Conservation (phyloP, 768 basidiomycete species). For the Leccinum pellstonianum region DNA sequence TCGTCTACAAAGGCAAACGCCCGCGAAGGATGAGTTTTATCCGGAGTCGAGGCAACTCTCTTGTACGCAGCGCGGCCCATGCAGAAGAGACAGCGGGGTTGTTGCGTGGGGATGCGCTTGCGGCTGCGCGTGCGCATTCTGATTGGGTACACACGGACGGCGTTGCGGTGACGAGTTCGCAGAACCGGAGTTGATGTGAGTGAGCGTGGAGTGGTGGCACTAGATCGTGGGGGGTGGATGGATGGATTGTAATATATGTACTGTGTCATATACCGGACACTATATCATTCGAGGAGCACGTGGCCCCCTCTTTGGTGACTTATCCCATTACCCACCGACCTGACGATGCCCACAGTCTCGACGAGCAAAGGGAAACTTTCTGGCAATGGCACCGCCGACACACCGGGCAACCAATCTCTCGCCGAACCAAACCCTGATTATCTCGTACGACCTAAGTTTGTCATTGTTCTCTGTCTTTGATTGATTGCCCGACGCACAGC, state of each 20-base stretch:
- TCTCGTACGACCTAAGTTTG: slow-evolving; percentile 36
- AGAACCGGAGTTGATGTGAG: slow-evolving; percentile 38
- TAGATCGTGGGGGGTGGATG: background rate
- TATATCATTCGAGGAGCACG: slow-evolving; percentile 15
- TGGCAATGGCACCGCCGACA: slow-evolving; percentile 4
- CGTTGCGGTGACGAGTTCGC: slow-evolving; percentile 28
- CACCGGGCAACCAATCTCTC: slow-evolving; percentile 23
- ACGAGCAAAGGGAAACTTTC: slow-evolving; percentile 19
- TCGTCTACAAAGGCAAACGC: slow-evolving; percentile 63
- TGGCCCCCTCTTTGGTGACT: background rate
- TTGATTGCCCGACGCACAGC: slow-evolving; percentile 39
- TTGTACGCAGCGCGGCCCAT: slow-evolving; percentile 26
- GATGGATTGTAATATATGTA: slow-evolving; percentile 1
- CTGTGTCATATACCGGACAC: background rate
- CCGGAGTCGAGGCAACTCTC: slow-evolving; percentile 28
- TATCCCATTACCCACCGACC: background rate
- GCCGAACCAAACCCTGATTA: slow-evolving; percentile 42
- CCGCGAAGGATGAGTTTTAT: slow-evolving; percentile 31
- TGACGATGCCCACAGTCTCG: slow-evolving; percentile 20
- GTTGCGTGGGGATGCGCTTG: slow-evolving; percentile 41
- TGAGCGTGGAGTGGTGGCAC: background rate
- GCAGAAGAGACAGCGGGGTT: slow-evolving; percentile 53
- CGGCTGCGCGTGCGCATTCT: slow-evolving; percentile 28
- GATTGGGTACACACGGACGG: slow-evolving; percentile 24
- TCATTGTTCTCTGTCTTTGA: background rate